Evolutionary conservation across 1,139 yeast genomes (phyloP).

Genomic region (Candida sp.): DNA sequence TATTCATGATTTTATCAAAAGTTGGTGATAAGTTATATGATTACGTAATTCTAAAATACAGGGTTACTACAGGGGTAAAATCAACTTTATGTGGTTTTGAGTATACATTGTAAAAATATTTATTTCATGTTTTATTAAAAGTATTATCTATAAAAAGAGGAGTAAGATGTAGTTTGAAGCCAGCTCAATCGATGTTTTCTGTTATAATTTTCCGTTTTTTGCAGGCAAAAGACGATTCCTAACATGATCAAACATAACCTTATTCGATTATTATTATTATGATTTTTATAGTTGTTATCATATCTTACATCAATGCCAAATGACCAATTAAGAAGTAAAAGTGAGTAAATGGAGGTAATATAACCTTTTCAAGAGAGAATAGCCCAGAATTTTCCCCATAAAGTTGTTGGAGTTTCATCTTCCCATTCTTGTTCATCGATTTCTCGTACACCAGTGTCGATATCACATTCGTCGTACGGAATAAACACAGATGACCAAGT

Average conservation of each 20-base stretch:
- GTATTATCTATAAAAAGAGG: background rate
- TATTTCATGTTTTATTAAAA: background rate
- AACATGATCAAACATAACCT: too few species aligned
- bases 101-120: too few species aligned
- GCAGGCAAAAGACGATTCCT: background rate
- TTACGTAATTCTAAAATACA: background rate
- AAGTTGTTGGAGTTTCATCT: conserved; percentile 46
- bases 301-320: too few species aligned
- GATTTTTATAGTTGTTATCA: too few species aligned
- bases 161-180: background rate
- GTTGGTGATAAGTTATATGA: too few species aligned
- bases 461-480: conserved; percentile 54
- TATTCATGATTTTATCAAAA: too few species aligned
- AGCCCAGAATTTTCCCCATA: conserved; percentile 56
- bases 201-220: background rate
- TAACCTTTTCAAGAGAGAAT: conserved; percentile 12
- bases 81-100: too few species aligned
- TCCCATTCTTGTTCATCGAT: conserved; percentile 50
- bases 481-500: conserved; percentile 31
- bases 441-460: conserved; percentile 59
- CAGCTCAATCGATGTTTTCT: background rate
- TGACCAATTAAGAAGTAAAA: background rate
- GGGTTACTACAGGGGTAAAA: background rate
- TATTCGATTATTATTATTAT: too few species aligned
- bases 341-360: background rate